Conservation (phyloP, 148 eudicot genomes). For the Cornus florida region DNA sequence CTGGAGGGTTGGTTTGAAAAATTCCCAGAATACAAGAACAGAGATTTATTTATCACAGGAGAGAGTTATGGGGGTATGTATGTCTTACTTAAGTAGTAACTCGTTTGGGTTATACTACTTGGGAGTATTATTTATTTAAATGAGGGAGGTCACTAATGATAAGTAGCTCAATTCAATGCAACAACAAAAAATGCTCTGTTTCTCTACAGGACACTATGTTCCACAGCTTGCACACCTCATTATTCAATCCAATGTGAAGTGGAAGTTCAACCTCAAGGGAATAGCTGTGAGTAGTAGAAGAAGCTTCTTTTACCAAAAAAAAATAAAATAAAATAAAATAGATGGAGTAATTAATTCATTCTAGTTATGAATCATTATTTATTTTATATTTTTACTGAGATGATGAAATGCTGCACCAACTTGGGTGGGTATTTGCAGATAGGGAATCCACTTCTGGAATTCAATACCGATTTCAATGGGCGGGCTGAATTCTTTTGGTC, state of each 20-base stretch:
- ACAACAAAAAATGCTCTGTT: background rate
- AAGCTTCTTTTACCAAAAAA: background rate
- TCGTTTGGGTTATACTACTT: too few species aligned
- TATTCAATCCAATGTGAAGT: conserved; percentile 39
- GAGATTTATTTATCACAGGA: conserved; percentile 67
- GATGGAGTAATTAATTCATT: too few species aligned
- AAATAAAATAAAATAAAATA: too few species aligned
- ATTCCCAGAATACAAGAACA: conserved; percentile 65
- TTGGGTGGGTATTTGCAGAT: conserved; percentile 35
- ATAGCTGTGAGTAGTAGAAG: conserved; percentile 56
- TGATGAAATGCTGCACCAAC: too few species aligned
- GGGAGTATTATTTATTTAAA: too few species aligned
- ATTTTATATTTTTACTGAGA: too few species aligned
- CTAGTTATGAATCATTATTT: too few species aligned
- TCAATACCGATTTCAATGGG: conserved; percentile 65
- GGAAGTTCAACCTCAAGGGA: conserved; percentile 66
- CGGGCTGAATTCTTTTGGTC: conserved; percentile 69
- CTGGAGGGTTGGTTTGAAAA: conserved; percentile 57
- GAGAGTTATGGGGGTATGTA: conserved; percentile 68
- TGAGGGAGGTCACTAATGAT: too few species aligned
- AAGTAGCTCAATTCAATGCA: background rate
- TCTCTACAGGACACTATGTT: conserved; percentile 74
- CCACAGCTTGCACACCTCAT: conserved; percentile 73
- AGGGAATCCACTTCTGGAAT: conserved; percentile 80
- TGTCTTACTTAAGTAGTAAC: too few species aligned